phyloP scores from a whole-genome alignment of 2,329 filamentous ascomycete species.

The Penicillium sclerotigenum region DNA sequence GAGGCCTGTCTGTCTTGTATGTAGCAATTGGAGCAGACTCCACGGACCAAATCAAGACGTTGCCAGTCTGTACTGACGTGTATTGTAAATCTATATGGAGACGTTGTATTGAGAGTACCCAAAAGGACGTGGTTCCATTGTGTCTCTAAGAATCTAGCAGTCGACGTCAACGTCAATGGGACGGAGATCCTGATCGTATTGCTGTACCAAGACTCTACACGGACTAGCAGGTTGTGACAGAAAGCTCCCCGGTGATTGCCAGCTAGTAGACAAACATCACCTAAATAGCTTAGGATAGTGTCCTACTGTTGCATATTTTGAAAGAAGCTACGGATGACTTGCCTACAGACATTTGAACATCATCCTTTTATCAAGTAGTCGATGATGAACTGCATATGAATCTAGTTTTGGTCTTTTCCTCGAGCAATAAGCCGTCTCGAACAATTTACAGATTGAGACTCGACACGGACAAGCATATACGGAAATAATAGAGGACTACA shows the following conservation, averaged over 20 bases:
- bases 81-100: not conserved
- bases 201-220: not conserved
- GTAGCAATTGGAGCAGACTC: slow-evolving; percentile 10
- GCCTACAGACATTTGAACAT: not conserved
- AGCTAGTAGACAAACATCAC: not conserved
- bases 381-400: not conserved
- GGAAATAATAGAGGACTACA: not conserved
- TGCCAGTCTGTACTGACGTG: slow-evolving; percentile 3
- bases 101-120: not conserved
- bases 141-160: not conserved
- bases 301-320: not conserved
- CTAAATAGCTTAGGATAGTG: not conserved
- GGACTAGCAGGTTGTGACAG: not conserved
- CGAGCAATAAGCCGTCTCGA: not conserved
- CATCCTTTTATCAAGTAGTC: not conserved
- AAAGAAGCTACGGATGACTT: not conserved
- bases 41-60: slow-evolving; percentile 12
- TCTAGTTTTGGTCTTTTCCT: not conserved
- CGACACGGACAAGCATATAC: not conserved
- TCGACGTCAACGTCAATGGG: not conserved
- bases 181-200: not conserved
- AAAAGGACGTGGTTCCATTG: no score
- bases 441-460: not conserved
- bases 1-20: slow-evolving; percentile 10
- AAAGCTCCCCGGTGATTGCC: not conserved